Evolutionary conservation across 768 basidiomycete species (phyloP), one percentile per base, ranked within the genome.

Genomic region (Leccinum uliginosum): DNA sequence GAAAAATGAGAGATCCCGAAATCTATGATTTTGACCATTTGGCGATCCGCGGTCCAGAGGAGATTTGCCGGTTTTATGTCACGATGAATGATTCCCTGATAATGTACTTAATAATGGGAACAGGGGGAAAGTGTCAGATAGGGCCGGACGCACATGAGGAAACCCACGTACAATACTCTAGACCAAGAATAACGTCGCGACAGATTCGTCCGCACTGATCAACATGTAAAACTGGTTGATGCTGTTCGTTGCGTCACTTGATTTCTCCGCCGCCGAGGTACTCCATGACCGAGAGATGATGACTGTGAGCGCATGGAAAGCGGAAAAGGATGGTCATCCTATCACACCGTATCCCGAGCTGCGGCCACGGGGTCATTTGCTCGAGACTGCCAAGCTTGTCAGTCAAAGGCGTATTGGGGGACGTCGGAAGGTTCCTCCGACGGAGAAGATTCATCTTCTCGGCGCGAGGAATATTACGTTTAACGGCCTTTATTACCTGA

Each of bases 61-160:
- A 99, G 84, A 73, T 99, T 99, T 47, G 94, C 92, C 26, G 97
- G 97, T 70, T 99, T 99, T 77, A 99, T 98, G 75, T 99, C 97
- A 56, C 97, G 91, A 74, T 99, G 97, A 50, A 99, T 98, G 71
- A 99, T 98, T 23, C 96, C 97, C 68, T 98, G 94, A 66, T 89
- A 84, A 69, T 99, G 97, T 2, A 99, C 96, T 98, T 67, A 12
- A 43, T 3, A 29, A 15, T 19, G 55, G 52, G 53, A 30, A 54
- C 14, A 17, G 15, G 21, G 15, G 9, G 27, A 49, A 44, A 11
- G 54, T 27, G 30, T 59, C 34, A 58, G 64, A 45, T 47, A 47
- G 6, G 40, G 48, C 38, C 11, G 49, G 24, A 27, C 54, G 44
- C 53, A 57, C 29, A 56, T 35, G 54, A 50, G 51, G 56, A 54